Conservation (phyloP, 768 basidiomycete species). For the Punctularia strigosozonata region DNA sequence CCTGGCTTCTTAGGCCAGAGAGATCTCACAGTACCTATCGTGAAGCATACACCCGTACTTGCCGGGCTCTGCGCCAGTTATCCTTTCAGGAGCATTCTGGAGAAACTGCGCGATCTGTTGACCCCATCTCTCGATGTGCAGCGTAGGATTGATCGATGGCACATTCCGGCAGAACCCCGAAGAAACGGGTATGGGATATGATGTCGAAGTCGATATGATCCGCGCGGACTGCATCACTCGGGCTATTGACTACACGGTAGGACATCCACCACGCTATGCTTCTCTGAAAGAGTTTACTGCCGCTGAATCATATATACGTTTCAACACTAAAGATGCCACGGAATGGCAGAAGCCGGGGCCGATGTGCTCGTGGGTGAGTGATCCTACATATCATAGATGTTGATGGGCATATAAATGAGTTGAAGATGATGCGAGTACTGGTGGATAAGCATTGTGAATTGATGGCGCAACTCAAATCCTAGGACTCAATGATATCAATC, state of each 20-base stretch:
- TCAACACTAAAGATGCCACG: conserved; percentile 15
- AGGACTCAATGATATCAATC: too few species aligned
- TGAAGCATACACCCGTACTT: conserved; percentile 16
- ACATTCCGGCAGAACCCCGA: conserved; percentile 18
- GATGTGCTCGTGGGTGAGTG: conserved; percentile 11
- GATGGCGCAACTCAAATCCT: too few species aligned
- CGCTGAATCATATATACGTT: too few species aligned
- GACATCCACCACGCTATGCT: too few species aligned
- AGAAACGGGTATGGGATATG: conserved; percentile 19
- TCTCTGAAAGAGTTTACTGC: too few species aligned
- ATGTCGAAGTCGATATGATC: conserved; percentile 20
- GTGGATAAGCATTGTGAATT: too few species aligned
- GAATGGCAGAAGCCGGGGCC: conserved; percentile 15
- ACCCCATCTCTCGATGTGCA: not conserved
- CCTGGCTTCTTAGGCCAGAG: conserved; percentile 1
- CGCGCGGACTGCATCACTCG: conserved; percentile 13
- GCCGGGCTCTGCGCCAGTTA: conserved; percentile 18
- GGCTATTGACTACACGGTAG: conserved; percentile 16
- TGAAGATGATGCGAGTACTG: too few species aligned
- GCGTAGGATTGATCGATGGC: conserved; percentile 16
- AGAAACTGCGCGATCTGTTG: conserved; percentile 6
- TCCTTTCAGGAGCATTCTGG: conserved; percentile 17
- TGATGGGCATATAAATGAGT: too few species aligned
- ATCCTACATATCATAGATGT: too few species aligned
- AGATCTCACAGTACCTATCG: conserved; percentile 16